Percentiles rank a stretch among this genome's conserved stretches.
Evolutionary conservation across 202 grass and related monocot species (phyloP).

Genomic region (Panicum hallii): DNA sequence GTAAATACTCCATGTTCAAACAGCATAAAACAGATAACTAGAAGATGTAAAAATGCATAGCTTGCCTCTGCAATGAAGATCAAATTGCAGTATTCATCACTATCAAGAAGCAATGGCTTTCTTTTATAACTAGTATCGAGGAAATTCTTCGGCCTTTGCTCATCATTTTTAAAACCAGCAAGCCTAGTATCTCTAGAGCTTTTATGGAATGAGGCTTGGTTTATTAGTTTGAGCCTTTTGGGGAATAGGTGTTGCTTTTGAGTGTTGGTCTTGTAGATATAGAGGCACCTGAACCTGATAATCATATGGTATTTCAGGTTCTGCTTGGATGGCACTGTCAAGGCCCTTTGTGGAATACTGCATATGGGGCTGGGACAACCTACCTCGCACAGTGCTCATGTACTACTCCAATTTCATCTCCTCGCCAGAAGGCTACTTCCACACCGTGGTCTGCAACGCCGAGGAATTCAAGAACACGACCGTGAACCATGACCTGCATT

Average conservation of each 20-base stretch:
- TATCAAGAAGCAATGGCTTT: not conserved
- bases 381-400: slow-evolving; percentile 86
- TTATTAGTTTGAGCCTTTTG: slow-evolving; percentile 12
- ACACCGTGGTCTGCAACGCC: slow-evolving; percentile 84
- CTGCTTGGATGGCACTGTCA: slow-evolving; percentile 90
- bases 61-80: not conserved
- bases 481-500: slow-evolving; percentile 88
- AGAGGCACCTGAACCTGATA: slow-evolving; percentile 37
- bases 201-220: not conserved
- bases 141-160: not conserved
- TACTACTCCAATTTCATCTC: slow-evolving; percentile 94
- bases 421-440: slow-evolving; percentile 90
- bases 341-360: slow-evolving; percentile 77
- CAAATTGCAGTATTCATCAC: slow-evolving; percentile 1
- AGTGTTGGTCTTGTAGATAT: not conserved
- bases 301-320: slow-evolving; percentile 51
- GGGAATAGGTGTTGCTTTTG: not conserved
- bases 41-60: not conserved
- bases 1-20: not conserved
- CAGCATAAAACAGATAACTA: slow-evolving; percentile 6
- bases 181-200: not conserved
- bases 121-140: not conserved
- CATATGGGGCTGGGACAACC: slow-evolving; percentile 94
- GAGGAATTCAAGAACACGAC: slow-evolving; percentile 82
- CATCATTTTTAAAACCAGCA: not conserved